Conservation (phyloP, 805 yeast species). For the Saccharomycopsis amapae region DNA sequence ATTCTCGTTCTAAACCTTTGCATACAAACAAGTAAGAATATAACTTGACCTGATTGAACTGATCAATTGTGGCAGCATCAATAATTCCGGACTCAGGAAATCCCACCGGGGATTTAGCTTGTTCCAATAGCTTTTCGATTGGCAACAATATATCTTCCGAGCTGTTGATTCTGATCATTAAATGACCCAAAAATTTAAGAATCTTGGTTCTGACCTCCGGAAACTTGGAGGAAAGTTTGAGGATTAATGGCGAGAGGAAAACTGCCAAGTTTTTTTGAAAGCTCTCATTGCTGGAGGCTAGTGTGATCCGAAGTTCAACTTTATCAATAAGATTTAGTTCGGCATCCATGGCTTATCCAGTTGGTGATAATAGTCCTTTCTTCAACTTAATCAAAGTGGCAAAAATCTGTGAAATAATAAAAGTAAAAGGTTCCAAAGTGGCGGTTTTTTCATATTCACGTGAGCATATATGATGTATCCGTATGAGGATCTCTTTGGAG, state of each 20-base stretch:
- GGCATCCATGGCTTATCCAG: constrained; percentile 31
- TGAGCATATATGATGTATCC: no score
- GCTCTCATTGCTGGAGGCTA: constrained; percentile 62
- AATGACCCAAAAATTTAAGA: constrained; percentile 55
- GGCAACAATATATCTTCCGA: constrained; percentile 56
- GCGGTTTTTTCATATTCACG: no score
- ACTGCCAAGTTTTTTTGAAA: constrained; percentile 51
- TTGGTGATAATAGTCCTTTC: no score
- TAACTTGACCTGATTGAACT: constrained; percentile 45
- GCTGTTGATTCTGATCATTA: constrained; percentile 59
- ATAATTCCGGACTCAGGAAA: background rate
- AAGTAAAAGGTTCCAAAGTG: no score
- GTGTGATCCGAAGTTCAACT: constrained; percentile 75
- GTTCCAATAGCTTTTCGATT: constrained; percentile 50
- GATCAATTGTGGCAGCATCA: constrained; percentile 24
- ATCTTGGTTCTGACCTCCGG: constrained; percentile 60
- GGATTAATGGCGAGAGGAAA: constrained; percentile 69
- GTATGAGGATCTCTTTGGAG: no score
- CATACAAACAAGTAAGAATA: constrained; percentile 62
- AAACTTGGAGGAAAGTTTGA: constrained; percentile 71
- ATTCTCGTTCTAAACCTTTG: constrained; percentile 55
- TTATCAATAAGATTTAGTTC: constrained; percentile 61
- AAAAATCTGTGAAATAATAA: no score
- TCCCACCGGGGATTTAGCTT: constrained; percentile 51
- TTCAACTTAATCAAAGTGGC: no score